Evolutionary conservation across 179 eudicot species (phyloP).

Genomic region (Beta macrorhiza): DNA sequence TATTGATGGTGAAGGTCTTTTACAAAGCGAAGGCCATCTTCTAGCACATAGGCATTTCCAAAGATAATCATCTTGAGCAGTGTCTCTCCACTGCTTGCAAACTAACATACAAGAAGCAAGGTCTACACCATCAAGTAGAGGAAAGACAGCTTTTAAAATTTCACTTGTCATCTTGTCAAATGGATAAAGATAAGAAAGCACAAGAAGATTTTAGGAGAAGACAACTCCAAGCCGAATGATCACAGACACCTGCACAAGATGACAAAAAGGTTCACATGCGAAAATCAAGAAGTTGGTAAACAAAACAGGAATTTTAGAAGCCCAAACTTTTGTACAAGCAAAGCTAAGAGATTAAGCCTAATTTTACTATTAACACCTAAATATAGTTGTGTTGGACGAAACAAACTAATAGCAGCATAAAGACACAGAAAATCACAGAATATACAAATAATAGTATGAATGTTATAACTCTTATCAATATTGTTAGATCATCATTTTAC

Average conservation of each 20-base stretch:
- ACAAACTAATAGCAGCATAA: neutral
- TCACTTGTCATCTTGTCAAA: conserved; percentile 43
- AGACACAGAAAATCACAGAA: neutral
- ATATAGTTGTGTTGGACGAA: neutral
- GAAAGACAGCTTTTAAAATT: conserved; percentile 72
- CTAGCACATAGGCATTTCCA: conserved; percentile 81
- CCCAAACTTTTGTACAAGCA: neutral
- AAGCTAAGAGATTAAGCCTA: neutral
- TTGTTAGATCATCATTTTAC: too few relatives aligned
- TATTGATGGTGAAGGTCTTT: conserved; percentile 48
- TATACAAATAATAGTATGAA: neutral
- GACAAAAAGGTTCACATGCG: neutral
- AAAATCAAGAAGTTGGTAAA: neutral
- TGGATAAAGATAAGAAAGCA: neutral
- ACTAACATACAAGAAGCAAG: conserved; percentile 78
- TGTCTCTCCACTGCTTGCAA: conserved; percentile 68
- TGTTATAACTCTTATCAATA: too few relatives aligned
- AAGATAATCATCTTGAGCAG: conserved; percentile 79
- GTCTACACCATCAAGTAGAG: conserved; percentile 73
- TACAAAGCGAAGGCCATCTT: conserved; percentile 90
- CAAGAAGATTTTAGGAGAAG: neutral
- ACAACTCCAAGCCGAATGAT: neutral
- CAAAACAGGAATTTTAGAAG: neutral
- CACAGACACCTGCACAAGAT: neutral
- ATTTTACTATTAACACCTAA: neutral